These are phyloP conservation scores for Xylariaceae sp. DNA, from an alignment of 2,329 filamentous ascomycete genomes.

Conservation along the genomic window DNA sequence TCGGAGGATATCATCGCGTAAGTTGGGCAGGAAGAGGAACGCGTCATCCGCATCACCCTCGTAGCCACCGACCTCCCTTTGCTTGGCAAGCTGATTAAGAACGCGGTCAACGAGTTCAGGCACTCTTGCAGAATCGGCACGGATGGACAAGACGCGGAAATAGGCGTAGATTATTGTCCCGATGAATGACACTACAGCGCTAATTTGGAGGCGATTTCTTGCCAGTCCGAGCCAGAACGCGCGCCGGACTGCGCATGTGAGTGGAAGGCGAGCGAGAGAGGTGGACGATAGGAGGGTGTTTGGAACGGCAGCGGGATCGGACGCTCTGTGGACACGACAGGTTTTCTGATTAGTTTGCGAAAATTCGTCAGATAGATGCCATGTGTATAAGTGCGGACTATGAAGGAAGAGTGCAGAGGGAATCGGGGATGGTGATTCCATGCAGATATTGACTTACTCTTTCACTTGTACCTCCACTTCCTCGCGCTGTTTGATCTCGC, in stretches of 20 bases:
- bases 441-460: slow-evolving; percentile 46
- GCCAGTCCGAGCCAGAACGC: slow-evolving; percentile 76
- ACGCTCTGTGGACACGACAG: slow-evolving; percentile 68
- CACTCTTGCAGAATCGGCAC: slow-evolving; percentile 66
- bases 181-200: slow-evolving; percentile 54
- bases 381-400: slow-evolving; percentile 2
- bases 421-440: slow-evolving; percentile 24
- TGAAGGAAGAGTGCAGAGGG: slow-evolving; percentile 14
- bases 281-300: slow-evolving; percentile 68
- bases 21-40: slow-evolving; percentile 81
- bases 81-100: slow-evolving; percentile 74
- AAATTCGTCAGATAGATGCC: slow-evolving; percentile 46
- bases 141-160: slow-evolving; percentile 57
- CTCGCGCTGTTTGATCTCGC: slow-evolving; percentile 62
- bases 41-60: slow-evolving; percentile 60
- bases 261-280: slow-evolving; percentile 87
- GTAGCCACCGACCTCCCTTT: slow-evolving; percentile 72
- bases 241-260: slow-evolving; percentile 76
- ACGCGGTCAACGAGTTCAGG: slow-evolving; percentile 81
- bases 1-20: slow-evolving; percentile 86
- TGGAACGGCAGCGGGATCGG: slow-evolving; percentile 59
- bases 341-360: slow-evolving; percentile 78
- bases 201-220: slow-evolving; percentile 83
- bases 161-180: slow-evolving; percentile 59
- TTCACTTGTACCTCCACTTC: slow-evolving; percentile 51